Evolutionary conservation across 1,139 yeast genomes (phyloP).

Genomic region (Ogataea hybrid): DNA sequence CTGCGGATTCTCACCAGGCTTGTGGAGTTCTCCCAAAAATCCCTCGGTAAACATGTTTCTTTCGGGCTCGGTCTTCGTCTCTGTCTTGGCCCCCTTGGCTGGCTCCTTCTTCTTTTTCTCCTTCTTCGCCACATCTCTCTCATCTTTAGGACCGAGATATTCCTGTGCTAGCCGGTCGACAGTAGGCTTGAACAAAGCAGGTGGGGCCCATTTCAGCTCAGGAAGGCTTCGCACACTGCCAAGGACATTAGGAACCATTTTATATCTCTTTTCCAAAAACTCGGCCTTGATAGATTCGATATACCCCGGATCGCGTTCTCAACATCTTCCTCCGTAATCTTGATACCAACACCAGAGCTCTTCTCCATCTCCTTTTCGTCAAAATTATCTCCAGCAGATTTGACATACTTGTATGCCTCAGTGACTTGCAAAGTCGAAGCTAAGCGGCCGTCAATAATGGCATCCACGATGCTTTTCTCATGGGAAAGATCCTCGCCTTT

Average conservation of each 20-base stretch:
- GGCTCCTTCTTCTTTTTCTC: slow-evolving; percentile 55
- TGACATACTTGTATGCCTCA: slow-evolving; percentile 77
- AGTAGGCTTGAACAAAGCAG: slow-evolving; percentile 78
- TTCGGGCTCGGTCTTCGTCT: slow-evolving; percentile 31
- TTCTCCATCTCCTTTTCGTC: slow-evolving; percentile 49
- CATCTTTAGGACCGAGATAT: slow-evolving; percentile 91
- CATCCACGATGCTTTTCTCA: slow-evolving; percentile 53
- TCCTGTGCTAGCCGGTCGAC: slow-evolving; percentile 73
- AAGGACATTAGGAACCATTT: slow-evolving; percentile 69
- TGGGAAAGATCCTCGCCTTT: slow-evolving; percentile 46
- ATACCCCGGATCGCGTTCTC: slow-evolving; percentile 54
- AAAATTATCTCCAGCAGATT: slow-evolving; percentile 42
- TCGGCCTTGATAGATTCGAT: slow-evolving; percentile 56
- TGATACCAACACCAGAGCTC: slow-evolving; percentile 81
- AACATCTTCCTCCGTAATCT: slow-evolving; percentile 64
- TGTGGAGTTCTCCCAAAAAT: slow-evolving; percentile 90
- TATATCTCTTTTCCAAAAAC: slow-evolving; percentile 71
- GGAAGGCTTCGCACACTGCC: slow-evolving; percentile 75
- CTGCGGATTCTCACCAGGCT: slow-evolving; percentile 94
- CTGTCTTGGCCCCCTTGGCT: slow-evolving; percentile 14
- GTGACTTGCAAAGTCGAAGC: slow-evolving; percentile 69
- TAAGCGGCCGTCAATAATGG: slow-evolving; percentile 62
- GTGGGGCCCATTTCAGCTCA: slow-evolving; percentile 87
- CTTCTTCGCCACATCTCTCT: slow-evolving; percentile 82
- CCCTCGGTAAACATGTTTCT: slow-evolving; percentile 95